Base-by-base conservation (phyloP, 1,139 yeast genomes). In the Yamadazyma spencermartinsiae region DNA sequence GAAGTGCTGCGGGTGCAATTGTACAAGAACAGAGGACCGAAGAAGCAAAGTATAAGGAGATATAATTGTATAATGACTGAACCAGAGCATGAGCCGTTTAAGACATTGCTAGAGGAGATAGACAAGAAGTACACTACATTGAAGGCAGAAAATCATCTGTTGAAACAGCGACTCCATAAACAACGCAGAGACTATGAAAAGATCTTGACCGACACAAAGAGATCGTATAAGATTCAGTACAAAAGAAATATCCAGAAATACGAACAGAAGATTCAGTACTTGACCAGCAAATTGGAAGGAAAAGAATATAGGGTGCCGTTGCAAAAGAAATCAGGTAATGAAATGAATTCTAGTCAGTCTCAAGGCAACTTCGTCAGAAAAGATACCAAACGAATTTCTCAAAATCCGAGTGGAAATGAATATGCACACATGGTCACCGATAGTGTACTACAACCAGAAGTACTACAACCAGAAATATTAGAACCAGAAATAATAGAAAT, bases 191-290 rank as follows among this genome's bases (percentile, higher is more conserved):
- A 45, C 15, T 45, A 37, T 19, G 41, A 38, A 13, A 25, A 36
- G 13, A 26, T 37, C 8, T 23, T 45, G 6, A 31, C 26, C 6
- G 37, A 45, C n/a, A 45, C 46, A 32, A 49, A 46, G 35, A 39
- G 31, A 28, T 26, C 42, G 10, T 49, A 30, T 28, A 49, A 45
- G 31, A 9, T 26, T 5, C 53, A 49, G 29, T 39, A 48, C 31
- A 42, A 38, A 30, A 43, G 39, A 34, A 40, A 49, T 40, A 44
- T 43, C 9, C 39, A 37, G 18, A 43, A 37, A 33, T 49, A 49
- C 31, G 40, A 46, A 25, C 16, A 34, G 15, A 40, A 38, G 30
- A 49, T 49, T 11, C 35, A 39, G 18, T 43, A 45, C 26, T 31
- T 45, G 16, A n/a, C n/a, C n/a, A n/a, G n/a, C n/a, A n/a, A 28